Evolutionary conservation across 164 flowering plant genomes (phyloP).

Genomic region (Annona squamosa): DNA sequence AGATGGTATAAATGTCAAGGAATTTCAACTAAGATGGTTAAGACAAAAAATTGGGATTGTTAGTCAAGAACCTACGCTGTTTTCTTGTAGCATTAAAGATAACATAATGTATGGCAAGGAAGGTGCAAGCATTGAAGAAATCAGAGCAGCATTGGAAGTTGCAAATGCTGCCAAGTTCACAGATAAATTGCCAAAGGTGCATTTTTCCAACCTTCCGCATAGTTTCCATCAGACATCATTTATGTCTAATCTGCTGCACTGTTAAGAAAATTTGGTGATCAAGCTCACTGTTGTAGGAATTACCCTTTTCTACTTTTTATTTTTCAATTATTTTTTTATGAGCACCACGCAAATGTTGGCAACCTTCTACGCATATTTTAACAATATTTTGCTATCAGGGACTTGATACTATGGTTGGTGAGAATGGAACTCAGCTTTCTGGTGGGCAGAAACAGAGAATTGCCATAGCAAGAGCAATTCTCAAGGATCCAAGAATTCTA

Average conservation of each 20-base stretch:
- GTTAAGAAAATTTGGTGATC: too few species aligned
- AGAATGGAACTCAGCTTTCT: not conserved
- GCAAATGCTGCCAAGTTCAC: constrained; percentile 46
- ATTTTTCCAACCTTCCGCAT: not conserved
- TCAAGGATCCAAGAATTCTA: not conserved
- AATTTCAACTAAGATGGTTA: constrained; percentile 44
- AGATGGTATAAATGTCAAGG: constrained; percentile 45
- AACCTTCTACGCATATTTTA: not conserved
- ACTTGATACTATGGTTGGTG: constrained; percentile 14
- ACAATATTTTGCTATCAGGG: constrained; percentile 9
- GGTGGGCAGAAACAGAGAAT: not conserved
- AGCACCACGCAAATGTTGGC: not conserved
- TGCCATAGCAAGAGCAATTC: not conserved
- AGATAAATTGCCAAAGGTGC: constrained; percentile 39
- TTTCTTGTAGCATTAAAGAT: constrained; percentile 39
- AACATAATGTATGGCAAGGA: constrained; percentile 46
- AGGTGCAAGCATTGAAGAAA: constrained; percentile 42
- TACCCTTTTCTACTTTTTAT: not conserved
- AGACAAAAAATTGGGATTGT: constrained; percentile 48
- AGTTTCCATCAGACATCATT: too few species aligned
- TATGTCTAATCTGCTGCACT: too few species aligned
- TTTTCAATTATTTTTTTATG: not conserved
- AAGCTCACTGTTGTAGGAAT: not conserved
- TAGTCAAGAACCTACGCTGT: constrained; percentile 50
- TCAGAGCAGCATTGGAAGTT: constrained; percentile 35